Evolutionary conservation across 2,329 filamentous ascomycete species (phyloP), one percentile per base, ranked within the genome.

Genomic region (Penicillium italicum): DNA sequence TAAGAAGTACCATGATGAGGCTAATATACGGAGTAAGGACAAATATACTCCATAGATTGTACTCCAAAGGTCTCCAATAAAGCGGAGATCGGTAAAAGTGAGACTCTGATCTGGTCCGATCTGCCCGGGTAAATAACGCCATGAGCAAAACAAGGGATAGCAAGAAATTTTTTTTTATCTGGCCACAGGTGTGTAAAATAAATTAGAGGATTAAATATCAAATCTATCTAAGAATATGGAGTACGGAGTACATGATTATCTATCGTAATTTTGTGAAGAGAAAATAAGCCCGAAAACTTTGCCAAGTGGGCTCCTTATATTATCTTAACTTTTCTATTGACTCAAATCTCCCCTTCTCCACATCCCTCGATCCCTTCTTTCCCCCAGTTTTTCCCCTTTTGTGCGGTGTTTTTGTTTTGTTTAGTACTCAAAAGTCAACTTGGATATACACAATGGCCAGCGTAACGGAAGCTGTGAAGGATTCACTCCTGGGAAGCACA

Each of bases 401-500:
- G 57, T 59, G 53, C 30, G 55, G 52, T 58, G 59, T 38, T 46
- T 56, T 60, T 26, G 43, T 36, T 22, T 44, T 45, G 20, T 26
- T 24, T 48, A 10, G 18, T n/a, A 37, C 22, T 41, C 31, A 28
- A 45, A 40, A 33, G 49, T 58, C 18, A 38, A 45, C 26, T 58
- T 53, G 60, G 59, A 62, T 47, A 56, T 62, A 71, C 64, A 62
- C 78, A 62, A 79, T 79, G 77, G 65, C 76, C 44, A 72, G 70
- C 47, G 81, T 88, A 63, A 87, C 83, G 74, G 86, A 87, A 74
- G 81, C 82, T 59, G 85, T 95, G 72, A 95, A 91, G 79, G 90
- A 92, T 78, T 84, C 83, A 66, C 81, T 96, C 66, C 76, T 94
- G 58, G 91, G 90, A 63, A 76, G 75, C 52, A 74, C 78, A 54